Conservation (phyloP, 2,329 filamentous ascomycete genomes). For the Hymenoscyphus salicellus region DNA sequence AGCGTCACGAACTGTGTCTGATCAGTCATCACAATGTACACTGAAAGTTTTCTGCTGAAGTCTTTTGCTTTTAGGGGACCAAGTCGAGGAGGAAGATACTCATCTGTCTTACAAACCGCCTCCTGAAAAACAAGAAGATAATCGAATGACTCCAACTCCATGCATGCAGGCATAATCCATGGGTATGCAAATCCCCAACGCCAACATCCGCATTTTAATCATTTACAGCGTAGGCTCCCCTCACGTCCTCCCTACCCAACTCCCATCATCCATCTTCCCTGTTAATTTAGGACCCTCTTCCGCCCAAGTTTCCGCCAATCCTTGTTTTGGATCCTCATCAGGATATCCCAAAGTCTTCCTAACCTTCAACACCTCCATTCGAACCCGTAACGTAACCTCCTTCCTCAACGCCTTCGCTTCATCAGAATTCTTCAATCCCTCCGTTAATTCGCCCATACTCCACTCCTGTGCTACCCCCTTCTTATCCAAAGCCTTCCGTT, state of each 20-base stretch:
- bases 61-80: neutral
- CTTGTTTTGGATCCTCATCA: conserved; percentile 75
- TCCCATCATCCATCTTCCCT: conserved; percentile 59
- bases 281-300: conserved; percentile 51
- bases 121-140: neutral
- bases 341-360: conserved; percentile 64
- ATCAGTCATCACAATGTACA: neutral
- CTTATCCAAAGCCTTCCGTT: conserved; percentile 42
- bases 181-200: neutral
- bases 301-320: conserved; percentile 77
- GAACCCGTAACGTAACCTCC: conserved; percentile 74
- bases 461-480: conserved; percentile 34
- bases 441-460: conserved; percentile 58
- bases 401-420: conserved; percentile 75
- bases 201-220: neutral
- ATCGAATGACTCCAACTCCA: neutral
- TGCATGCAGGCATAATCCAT: neutral
- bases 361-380: conserved; percentile 77
- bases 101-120: neutral
- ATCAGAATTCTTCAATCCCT: conserved; percentile 63
- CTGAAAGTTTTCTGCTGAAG: neutral
- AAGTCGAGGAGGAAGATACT: neutral
- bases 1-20: too few relatives aligned
- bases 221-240: neutral
- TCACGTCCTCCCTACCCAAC: conserved; percentile 52